Percentiles rank a stretch among this genome's conserved stretches.
phyloP scores from a whole-genome alignment of 2,329 filamentous ascomycete genomes.

The Rhinocladiella similis region DNA sequence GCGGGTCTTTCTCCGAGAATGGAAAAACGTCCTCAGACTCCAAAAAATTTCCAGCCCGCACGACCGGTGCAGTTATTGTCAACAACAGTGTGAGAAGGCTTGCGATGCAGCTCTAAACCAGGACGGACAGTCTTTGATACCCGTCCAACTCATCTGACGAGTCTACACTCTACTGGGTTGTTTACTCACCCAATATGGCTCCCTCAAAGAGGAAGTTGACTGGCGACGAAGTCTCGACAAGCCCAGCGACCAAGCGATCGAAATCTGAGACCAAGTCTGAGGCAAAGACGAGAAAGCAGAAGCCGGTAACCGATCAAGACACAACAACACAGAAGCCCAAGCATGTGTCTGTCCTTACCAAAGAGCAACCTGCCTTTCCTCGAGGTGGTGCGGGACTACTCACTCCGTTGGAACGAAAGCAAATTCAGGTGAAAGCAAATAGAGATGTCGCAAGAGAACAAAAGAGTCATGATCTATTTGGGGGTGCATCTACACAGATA shows the following conservation, averaged over 20 bases:
- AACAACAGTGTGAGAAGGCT: too few relatives aligned
- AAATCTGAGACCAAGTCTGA: conserved; percentile 11
- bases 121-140: not conserved
- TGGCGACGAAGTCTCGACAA: conserved; percentile 4
- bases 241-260: conserved; percentile 15
- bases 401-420: conserved; percentile 91
- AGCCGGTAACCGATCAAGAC: conserved; percentile 6
- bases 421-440: conserved; percentile 91
- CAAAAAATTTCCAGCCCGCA: conserved; percentile 11
- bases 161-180: too few relatives aligned
- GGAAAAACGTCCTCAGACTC: not conserved
- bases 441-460: conserved; percentile 90
- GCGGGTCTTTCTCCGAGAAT: not conserved
- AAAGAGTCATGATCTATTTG: conserved; percentile 38
- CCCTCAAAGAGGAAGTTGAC: conserved; percentile 25
- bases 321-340: conserved; percentile 16
- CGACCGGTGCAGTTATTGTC: not conserved
- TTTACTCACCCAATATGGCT: conserved; percentile 16
- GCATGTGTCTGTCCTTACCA: conserved; percentile 24
- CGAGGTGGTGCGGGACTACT: conserved; percentile 87
- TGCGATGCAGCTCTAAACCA: not conserved
- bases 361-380: conserved; percentile 89
- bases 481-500: conserved; percentile 33
- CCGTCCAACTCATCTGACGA: not conserved
- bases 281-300: not conserved